phyloP scores from a whole-genome alignment of 192 early-diverging fungal genomes.

The Coemansia sp. region DNA sequence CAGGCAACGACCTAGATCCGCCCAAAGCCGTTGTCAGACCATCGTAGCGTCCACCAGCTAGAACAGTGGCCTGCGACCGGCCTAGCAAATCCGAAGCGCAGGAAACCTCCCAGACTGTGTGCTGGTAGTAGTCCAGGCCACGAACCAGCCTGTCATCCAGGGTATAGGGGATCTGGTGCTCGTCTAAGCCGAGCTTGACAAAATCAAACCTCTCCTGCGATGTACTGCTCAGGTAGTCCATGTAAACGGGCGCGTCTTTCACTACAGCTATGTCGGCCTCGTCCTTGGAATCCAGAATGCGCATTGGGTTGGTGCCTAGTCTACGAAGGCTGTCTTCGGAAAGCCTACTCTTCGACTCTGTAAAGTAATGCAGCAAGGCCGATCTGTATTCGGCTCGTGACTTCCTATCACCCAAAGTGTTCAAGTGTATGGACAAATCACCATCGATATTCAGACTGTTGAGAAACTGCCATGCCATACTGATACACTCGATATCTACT shows the following conservation, averaged over 20 bases:
- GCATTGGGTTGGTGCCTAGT: conserved; percentile 59
- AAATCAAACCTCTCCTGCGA: conserved; percentile 53
- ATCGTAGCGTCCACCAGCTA: conserved; percentile 70
- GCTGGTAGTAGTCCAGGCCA: conserved; percentile 70
- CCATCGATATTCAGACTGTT: conserved; percentile 29
- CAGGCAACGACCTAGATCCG: conserved; percentile 51
- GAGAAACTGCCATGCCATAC: conserved; percentile 54
- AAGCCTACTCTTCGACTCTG: conserved; percentile 21
- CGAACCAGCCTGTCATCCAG: conserved; percentile 58
- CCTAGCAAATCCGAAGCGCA: conserved; percentile 44
- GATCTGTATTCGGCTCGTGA: conserved; percentile 43
- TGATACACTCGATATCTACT: conserved; percentile 62
- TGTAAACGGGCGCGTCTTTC: conserved; percentile 40
- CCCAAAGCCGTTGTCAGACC: conserved; percentile 58
- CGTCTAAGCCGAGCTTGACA: conserved; percentile 43
- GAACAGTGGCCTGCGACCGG: conserved; percentile 59
- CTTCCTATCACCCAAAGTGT: conserved; percentile 36
- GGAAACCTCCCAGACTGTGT: conserved; percentile 66
- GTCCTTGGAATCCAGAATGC: conserved; percentile 64
- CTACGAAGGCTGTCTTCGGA: conserved; percentile 56
- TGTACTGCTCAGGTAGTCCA: conserved; percentile 39
- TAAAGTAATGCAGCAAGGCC: conserved; percentile 55
- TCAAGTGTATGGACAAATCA: conserved; percentile 24
- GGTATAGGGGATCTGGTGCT: conserved; percentile 53
- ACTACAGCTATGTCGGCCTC: conserved; percentile 52